Evolutionary conservation across 768 basidiomycete genomes (phyloP).

Genomic region (Lactifluus echinatus): DNA sequence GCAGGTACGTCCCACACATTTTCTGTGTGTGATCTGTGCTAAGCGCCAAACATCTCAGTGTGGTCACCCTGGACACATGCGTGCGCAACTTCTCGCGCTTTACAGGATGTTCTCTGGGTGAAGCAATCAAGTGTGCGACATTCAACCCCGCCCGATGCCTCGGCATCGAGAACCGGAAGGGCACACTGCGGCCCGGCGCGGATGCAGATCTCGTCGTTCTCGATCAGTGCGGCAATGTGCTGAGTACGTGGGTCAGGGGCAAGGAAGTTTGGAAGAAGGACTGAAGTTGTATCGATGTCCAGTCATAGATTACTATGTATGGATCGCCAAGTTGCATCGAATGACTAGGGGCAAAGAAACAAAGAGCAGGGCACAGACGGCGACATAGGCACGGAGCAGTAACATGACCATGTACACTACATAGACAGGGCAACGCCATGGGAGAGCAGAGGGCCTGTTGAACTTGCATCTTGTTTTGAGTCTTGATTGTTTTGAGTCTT

Average conservation of each 20-base stretch:
- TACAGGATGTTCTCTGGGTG: constrained; percentile 73
- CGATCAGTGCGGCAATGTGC: constrained; percentile 54
- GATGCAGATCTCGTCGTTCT: constrained; percentile 82
- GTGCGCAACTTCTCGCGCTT: constrained; percentile 79
- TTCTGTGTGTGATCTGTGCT: neutral
- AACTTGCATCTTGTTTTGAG: constrained; percentile 6
- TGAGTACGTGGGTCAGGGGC: constrained; percentile 72
- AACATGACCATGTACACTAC: neutral
- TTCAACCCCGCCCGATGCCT: constrained; percentile 80
- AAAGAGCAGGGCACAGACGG: neutral
- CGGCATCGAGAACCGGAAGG: constrained; percentile 71
- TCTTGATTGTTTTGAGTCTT: neutral
- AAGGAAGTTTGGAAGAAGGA: constrained; percentile 54
- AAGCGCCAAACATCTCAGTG: constrained; percentile 33
- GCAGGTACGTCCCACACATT: constrained; percentile 45
- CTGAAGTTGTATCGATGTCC: neutral
- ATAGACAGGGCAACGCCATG: neutral
- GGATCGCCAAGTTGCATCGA: too few species aligned
- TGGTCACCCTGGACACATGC: constrained; percentile 76
- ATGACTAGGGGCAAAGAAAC: too few species aligned
- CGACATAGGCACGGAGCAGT: neutral
- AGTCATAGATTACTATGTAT: too few species aligned
- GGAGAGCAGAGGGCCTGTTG: neutral
- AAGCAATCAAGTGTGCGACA: constrained; percentile 82
- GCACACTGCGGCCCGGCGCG: constrained; percentile 70